These are phyloP conservation scores for Pichia ethanolica DNA, from an alignment of 805 yeast species.

Conservation along the genomic window DNA sequence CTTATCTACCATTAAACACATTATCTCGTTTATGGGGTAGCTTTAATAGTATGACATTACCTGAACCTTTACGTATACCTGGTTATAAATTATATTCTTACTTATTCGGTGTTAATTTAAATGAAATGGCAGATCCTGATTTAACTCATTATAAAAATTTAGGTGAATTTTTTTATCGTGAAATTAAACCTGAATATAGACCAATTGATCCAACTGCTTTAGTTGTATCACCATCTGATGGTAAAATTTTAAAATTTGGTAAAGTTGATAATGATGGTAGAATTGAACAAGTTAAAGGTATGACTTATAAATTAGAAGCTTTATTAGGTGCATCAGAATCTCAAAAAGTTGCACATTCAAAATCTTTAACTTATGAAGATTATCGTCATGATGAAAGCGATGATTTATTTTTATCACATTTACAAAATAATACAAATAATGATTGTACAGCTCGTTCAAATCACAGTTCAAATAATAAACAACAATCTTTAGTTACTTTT, in stretches of 20 bases:
- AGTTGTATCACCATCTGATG: conserved; percentile 89
- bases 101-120: conserved; percentile 79
- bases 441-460: conserved; percentile 7
- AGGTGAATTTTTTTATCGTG: conserved; percentile 86
- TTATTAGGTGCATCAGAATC: conserved; percentile 57
- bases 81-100: conserved; percentile 72
- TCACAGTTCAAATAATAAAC: neutral
- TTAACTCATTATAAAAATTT: conserved; percentile 68
- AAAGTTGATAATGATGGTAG: conserved; percentile 62
- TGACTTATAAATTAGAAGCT: conserved; percentile 86
- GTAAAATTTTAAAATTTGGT: conserved; percentile 81
- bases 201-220: conserved; percentile 61
- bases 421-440: conserved; percentile 10
- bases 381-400: conserved; percentile 11
- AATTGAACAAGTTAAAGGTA: conserved; percentile 95
- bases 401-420: conserved; percentile 7
- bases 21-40: conserved; percentile 93
- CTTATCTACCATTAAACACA: conserved; percentile 85
- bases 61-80: conserved; percentile 81
- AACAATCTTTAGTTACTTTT: conserved; percentile 30
- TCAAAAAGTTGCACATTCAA: conserved; percentile 39
- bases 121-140: conserved; percentile 82
- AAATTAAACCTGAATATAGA: conserved; percentile 67
- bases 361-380: neutral
- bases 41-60: conserved; percentile 74